Base-by-base conservation (phyloP, 768 basidiomycete species). In the Suillus luteus region DNA sequence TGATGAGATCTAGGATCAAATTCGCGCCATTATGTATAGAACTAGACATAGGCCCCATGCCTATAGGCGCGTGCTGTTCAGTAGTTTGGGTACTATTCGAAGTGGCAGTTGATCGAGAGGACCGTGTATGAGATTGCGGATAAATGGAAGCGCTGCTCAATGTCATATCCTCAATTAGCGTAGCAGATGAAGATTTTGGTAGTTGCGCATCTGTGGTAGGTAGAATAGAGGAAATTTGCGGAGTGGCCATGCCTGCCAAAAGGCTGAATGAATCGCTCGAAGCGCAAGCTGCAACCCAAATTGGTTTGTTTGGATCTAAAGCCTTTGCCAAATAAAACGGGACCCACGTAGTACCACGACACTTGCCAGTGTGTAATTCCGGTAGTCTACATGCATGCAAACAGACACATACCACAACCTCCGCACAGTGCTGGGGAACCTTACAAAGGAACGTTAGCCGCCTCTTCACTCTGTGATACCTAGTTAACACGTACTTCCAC, bases 361-460 rank as follows among this genome's bases (percentile, higher is more conserved):
- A 15, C 24, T 17, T 31, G 8, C 11, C 46, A 48, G 22, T 12
- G 10, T 27, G 17, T 22, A 24, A 38, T 24, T 38, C n/a, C 22
- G 7, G 4, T 58, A 41, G 10, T 27, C 57, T 19, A 58, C 40
- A 58, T 58, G 57, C 40, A 57, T 24, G 37, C 60, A 43, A 24
- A 66, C 48, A 70, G 70, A 33, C 76, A 77, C 66, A 87, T 87
- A 67, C 81, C 80, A 9, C 84, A 86, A 62, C 86, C 86, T 2
- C 86, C 87, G 31, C 87, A 88, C 73, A 82, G 82, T 48, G 80
- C 83, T 15, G 87, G 87, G 3, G 78, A 81, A 35, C 69, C 79
- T 11, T 80, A 84, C 68, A 78, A 80, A 73, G 81, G 80, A 68
- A 69, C 38, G 74, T 70, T 24, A 5, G 33, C 51, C n/a, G 22